phyloP scores from a whole-genome alignment of 345 rosid species.

The Salix suchowensis region DNA sequence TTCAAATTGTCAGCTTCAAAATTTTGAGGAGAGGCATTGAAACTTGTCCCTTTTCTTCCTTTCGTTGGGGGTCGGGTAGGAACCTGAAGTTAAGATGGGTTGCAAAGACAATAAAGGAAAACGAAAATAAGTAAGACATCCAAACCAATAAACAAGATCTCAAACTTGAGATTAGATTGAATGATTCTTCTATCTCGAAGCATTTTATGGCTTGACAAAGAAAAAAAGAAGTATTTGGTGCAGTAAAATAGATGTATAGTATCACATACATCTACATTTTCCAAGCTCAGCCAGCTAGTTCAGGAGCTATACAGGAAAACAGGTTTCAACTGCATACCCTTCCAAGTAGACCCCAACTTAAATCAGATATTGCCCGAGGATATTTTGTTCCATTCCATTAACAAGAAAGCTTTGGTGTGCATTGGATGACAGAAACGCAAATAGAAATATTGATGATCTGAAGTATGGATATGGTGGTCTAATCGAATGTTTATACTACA shows the following conservation, averaged over 20 bases:
- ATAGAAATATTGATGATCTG: not conserved
- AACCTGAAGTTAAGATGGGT: no score
- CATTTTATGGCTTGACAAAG: not conserved
- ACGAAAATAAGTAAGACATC: not conserved
- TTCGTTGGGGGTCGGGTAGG: no score
- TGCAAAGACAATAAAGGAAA: not conserved
- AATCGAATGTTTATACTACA: not conserved
- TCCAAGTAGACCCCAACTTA: not conserved
- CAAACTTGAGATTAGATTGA: no score
- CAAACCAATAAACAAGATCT: not conserved
- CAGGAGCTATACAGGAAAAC: not conserved
- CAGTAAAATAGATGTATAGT: not conserved
- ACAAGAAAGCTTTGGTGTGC: no score
- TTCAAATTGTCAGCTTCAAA: no score
- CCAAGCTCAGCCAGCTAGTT: not conserved
- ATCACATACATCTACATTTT: not conserved
- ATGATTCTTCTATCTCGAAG: no score
- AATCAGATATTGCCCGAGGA: no score
- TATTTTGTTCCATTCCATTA: no score
- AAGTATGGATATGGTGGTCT: no score
- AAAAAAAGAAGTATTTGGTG: not conserved
- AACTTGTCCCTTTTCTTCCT: no score
- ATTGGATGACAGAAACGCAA: not conserved
- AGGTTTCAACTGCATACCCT: not conserved
- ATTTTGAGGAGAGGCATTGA: no score